Evolutionary conservation across 805 yeast genomes (phyloP).

Genomic region (Lachancea quebecensis): DNA sequence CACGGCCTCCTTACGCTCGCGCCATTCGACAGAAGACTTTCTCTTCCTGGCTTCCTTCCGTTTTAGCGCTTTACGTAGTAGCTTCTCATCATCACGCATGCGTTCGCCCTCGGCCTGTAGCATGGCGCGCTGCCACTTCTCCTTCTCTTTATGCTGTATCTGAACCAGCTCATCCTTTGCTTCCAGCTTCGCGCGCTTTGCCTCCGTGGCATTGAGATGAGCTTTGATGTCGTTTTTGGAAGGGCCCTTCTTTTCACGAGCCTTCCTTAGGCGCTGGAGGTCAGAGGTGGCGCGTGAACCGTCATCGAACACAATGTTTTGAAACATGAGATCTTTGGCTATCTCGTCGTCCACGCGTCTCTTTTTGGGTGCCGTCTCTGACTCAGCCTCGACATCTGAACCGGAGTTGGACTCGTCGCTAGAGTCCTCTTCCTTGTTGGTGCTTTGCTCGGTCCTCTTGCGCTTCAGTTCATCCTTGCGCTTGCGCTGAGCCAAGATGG

Average conservation of each 20-base stretch:
- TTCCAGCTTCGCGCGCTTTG: conserved; percentile 58
- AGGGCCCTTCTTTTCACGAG: conserved; percentile 59
- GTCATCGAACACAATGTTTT: conserved; percentile 74
- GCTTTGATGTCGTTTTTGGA: conserved; percentile 77
- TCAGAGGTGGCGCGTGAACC: conserved; percentile 78
- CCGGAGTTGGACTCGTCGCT: conserved; percentile 32
- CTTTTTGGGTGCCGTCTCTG: conserved; percentile 19
- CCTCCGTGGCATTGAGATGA: conserved; percentile 70
- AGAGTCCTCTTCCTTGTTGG: conserved; percentile 33
- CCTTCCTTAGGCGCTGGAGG: conserved; percentile 49
- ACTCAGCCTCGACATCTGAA: conserved; percentile 18
- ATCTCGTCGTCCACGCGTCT: conserved; percentile 32
- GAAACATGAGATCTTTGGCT: conserved; percentile 55
- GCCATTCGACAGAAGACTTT: conserved; percentile 88
- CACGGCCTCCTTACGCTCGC: conserved; percentile 76
- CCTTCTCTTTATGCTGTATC: conserved; percentile 54
- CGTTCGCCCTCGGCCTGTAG: conserved; percentile 84
- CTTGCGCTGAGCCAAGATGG: conserved; percentile 60
- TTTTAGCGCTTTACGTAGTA: conserved; percentile 79
- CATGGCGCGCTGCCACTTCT: conserved; percentile 78
- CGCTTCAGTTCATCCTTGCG: conserved; percentile 33
- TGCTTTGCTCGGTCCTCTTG: conserved; percentile 35
- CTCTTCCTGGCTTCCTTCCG: conserved; percentile 76
- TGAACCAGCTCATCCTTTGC: conserved; percentile 57
- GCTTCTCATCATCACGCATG: conserved; percentile 81